Evolutionary conservation across 1,139 yeast species (phyloP).

Genomic region (Candida frijolesensis): DNA sequence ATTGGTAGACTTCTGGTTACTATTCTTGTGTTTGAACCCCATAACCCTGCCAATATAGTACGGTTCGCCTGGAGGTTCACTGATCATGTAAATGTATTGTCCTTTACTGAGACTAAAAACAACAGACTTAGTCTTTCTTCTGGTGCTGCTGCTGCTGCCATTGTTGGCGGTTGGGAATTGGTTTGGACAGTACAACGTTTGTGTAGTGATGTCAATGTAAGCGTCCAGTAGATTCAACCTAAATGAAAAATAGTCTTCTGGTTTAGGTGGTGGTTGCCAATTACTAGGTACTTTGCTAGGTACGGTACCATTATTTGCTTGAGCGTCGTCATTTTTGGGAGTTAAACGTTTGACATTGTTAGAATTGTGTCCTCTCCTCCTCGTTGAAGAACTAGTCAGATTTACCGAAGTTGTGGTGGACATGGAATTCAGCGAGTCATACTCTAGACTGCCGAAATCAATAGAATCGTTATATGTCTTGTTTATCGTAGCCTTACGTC

Average conservation of each 20-base stretch:
- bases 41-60: constrained; percentile 84
- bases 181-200: constrained; percentile 39
- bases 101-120: constrained; percentile 42
- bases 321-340: constrained; percentile 5
- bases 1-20: constrained; percentile 2
- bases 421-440: constrained; percentile 11
- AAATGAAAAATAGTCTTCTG: constrained; percentile 39
- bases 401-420: constrained; percentile 7
- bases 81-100: constrained; percentile 80
- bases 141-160: constrained; percentile 7
- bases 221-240: constrained; percentile 38
- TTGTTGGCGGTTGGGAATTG: constrained; percentile 20
- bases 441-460: constrained; percentile 20
- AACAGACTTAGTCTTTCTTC: constrained; percentile 8
- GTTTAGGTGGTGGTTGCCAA: constrained; percentile 41
- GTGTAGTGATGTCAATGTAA: constrained; percentile 32
- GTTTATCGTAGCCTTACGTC: constrained; percentile 47
- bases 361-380: constrained; percentile 6
- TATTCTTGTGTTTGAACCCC: constrained; percentile 60
- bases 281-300: constrained; percentile 31
- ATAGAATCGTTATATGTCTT: constrained; percentile 44
- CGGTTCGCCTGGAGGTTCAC: constrained; percentile 96
- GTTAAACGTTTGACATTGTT: neutral
- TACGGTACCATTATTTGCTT: constrained; percentile 9
- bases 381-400: constrained; percentile 3